Evolutionary conservation across 805 yeast genomes (phyloP).

Genomic region (Kazachstania bromeliacearum): DNA sequence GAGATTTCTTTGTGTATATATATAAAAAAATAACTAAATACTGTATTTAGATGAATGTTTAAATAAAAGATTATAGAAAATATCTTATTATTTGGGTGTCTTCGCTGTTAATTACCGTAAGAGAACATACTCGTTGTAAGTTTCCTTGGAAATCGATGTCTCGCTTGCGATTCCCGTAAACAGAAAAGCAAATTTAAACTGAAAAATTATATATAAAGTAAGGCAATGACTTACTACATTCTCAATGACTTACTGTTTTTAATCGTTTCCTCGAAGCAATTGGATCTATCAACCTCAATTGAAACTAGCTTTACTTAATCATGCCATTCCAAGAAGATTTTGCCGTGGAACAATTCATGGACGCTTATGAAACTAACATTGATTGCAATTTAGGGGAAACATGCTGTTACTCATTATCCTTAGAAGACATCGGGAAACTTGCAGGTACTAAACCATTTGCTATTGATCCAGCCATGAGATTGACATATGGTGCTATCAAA

Average conservation of each 20-base stretch:
- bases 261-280: background rate
- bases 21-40: too few relatives aligned
- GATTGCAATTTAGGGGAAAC: conserved; percentile 42
- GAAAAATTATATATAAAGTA: too few relatives aligned
- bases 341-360: conserved; percentile 48
- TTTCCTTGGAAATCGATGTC: too few relatives aligned
- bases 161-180: too few relatives aligned
- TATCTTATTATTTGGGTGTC: too few relatives aligned
- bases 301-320: background rate
- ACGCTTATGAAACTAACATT: conserved; percentile 35
- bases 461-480: conserved; percentile 18
- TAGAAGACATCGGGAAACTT: conserved; percentile 32
- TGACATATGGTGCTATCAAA: conserved; percentile 39
- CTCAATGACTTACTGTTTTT: too few relatives aligned
- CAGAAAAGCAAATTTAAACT: too few relatives aligned
- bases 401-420: conserved; percentile 38
- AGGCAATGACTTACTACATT: too few relatives aligned
- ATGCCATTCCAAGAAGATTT: conserved; percentile 41
- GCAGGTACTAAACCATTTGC: conserved; percentile 21
- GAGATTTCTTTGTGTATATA: background rate
- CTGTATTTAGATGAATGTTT: background rate
- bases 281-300: background rate
- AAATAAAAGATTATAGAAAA: too few relatives aligned
- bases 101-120: too few relatives aligned
- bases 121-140: too few relatives aligned